Conservation (phyloP, 2,329 filamentous ascomycete species). For the Chrysoporthe deuterocubensis region DNA sequence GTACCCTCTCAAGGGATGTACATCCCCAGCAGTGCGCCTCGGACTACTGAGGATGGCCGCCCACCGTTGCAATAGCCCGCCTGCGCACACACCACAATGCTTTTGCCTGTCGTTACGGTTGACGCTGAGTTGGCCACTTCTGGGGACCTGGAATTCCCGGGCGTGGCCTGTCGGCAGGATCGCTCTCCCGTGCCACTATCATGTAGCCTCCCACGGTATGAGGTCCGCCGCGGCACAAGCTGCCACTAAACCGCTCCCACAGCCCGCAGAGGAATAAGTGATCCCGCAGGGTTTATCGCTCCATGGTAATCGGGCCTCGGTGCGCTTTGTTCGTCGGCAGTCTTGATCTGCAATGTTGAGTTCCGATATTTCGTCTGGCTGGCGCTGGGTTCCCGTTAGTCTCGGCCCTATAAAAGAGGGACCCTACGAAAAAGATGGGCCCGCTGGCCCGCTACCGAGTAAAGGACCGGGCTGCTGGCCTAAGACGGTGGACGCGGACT, state of each 20-base stretch:
- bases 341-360: neutral
- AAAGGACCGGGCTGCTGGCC: constrained; percentile 10
- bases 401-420: constrained; percentile 5
- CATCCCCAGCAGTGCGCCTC: neutral
- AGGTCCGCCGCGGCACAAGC: neutral
- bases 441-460: too few relatives aligned
- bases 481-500: constrained; percentile 9
- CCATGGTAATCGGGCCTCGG: neutral
- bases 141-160: too few relatives aligned
- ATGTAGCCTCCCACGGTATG: neutral
- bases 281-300: neutral
- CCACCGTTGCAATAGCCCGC: too few relatives aligned
- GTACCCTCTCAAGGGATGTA: constrained; percentile 25
- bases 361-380: neutral
- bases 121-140: too few relatives aligned
- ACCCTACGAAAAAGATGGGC: neutral
- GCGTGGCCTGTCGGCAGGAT: neutral
- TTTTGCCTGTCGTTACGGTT: too few relatives aligned
- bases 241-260: neutral
- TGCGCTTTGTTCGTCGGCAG: neutral
- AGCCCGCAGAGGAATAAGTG: neutral
- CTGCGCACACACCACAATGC: too few relatives aligned
- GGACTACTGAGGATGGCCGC: neutral
- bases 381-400: neutral
- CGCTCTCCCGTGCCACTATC: neutral